Base-by-base conservation (phyloP, 2,329 filamentous ascomycete species). In the Mycosphaerella arachidis region DNA sequence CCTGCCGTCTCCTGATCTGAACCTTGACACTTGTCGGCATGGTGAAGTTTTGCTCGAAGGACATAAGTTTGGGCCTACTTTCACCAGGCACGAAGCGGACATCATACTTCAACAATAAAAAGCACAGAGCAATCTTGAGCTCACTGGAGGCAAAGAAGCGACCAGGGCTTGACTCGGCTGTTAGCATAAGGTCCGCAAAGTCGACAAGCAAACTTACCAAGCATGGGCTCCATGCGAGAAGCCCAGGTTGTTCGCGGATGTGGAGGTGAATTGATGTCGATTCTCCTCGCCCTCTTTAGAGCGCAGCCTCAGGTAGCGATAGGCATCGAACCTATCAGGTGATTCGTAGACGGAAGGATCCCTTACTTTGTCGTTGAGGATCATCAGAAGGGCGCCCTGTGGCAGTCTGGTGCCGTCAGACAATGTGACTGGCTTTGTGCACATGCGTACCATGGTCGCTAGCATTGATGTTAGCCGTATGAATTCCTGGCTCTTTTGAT, bases 21-120 rank as follows among this genome's bases (percentile, higher is more conserved):
- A 56, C 45, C 43, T 30, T 20, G 8, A 50, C 45, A 35, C 20
- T 48, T 16, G 55, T 45, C 10, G 12, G 18, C 13, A 48, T 18
- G 27, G 16, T 50, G 2, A 10, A 3, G 18, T 33, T 10, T 9
- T 33, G 48, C 45, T 56, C 55, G 27, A 50, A 56, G 8, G n/a
- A 6, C 16, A 56, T 27, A 9, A 33, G 2, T 3, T 31, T 18
- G 20, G 45, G 45, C 45, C n/a, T 27, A 3, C 9, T 24, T 18
- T 35, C 40, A 4, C 55, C 55, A 16, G 40, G 37, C 45, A 18
- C 55, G 35, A 20, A 53, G 20, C 29, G 61, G 50, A 70, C 66
- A 58, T 75, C 72, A 56, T 74, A 75, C 54, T 71, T 67, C 40
- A 73, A 59, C 46, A 74, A 57, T 20, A 74, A 56, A 50, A 72